Evolutionary conservation across 768 basidiomycete genomes (phyloP), one percentile per base, ranked within the genome.

Genomic region (Tephrocybe sp.): DNA sequence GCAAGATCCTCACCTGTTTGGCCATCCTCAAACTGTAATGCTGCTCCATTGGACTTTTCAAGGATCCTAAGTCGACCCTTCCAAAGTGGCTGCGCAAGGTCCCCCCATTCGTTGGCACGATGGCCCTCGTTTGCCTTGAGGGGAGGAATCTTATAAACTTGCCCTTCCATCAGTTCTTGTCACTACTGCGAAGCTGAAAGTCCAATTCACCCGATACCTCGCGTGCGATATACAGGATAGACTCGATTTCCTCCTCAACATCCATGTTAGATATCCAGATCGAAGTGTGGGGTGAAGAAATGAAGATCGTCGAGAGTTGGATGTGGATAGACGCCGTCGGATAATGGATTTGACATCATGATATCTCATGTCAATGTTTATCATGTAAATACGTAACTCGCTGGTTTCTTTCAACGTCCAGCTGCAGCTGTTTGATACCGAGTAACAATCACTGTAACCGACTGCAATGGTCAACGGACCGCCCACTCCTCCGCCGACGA

Each of bases 101-200:
- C 88, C 13, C 93, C 91, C 94, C 94, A 98, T 56, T 93, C 90
- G 47, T 85, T 86, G 9, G 94, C 94, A 45, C 91, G 86, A 69
- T 96, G 88, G 8, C 94, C 94, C 62, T 93, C 89, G 60, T 92
- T 89, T 31, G 78, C 79, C 61, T 82, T 92, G 60, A 94, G 72
- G 39, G 93, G 84, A 2, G 94, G 94, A 39, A 97, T 92, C 73
- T 87, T 91, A 76, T 87, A 96, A 30, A 96, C 94, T 95, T 67
- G 31, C 28, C 54, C 31, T 24, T 45, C 30, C 38, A 56, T 56
- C 49, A 54, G 54, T 37, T 35, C 38, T 36, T 18, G n/a, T n/a
- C 31, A 38, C 37, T 36, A n/a, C 53, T 27, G 31, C n/a, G 21
- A n/a, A 46, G 24, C 25, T 35, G 19, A 45, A 30, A 13, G 30